Percentiles rank a stretch among this genome's conserved stretches.
Evolutionary conservation across 257 asterid genomes (phyloP).

Genomic region (Nicotiana noctiflora): DNA sequence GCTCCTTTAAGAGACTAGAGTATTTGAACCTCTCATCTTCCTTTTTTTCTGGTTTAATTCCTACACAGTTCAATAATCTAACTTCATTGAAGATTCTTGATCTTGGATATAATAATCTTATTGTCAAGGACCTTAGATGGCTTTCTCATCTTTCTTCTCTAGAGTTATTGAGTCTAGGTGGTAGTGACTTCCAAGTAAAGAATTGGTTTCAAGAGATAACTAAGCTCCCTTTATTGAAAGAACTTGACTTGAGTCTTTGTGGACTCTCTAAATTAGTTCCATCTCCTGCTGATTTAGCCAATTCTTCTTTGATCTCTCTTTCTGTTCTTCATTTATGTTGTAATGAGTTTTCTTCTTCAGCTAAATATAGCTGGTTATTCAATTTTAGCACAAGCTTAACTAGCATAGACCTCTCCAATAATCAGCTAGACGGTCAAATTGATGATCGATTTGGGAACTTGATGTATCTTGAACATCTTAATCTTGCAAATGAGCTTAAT

Average conservation of each 20-base stretch:
- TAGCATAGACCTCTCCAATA: neutral
- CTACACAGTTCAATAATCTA: conserved; percentile 12
- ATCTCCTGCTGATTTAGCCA: neutral
- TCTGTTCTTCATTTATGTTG: neutral
- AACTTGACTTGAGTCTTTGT: neutral
- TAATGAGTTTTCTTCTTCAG: neutral
- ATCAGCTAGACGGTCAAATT: neutral
- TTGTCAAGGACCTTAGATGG: neutral
- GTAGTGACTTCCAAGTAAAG: neutral
- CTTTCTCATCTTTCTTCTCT: neutral
- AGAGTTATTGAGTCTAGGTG: neutral
- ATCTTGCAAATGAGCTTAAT: neutral
- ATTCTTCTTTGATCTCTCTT: conserved; percentile 17
- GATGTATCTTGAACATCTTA: neutral
- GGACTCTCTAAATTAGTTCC: neutral
- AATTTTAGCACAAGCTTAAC: conserved; percentile 9
- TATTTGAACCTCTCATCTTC: neutral
- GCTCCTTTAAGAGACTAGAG: neutral
- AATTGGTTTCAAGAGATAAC: conserved; percentile 4
- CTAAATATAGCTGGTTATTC: conserved; percentile 6
- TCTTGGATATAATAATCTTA: neutral
- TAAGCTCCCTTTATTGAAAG: neutral
- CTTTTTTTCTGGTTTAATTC: conserved; percentile 12
- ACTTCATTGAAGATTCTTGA: neutral
- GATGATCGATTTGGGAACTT: neutral